phyloP scores from a whole-genome alignment of 495 filamentous ascomycete species.

The Pyronema domesticum region DNA sequence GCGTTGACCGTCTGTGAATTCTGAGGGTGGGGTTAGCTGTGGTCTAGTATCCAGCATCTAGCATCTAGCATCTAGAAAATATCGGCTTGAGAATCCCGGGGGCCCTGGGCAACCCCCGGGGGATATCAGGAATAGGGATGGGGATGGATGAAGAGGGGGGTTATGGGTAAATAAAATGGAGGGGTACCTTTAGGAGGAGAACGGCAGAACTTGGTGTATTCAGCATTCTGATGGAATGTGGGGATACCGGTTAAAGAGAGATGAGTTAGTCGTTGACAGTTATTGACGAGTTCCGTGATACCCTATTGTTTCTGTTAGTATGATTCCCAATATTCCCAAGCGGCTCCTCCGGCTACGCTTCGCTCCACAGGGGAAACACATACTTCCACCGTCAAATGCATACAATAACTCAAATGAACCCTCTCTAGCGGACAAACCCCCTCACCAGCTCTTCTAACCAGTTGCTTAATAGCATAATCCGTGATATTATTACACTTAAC shows the following conservation, averaged over 20 bases:
- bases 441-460: slow-evolving; percentile 32
- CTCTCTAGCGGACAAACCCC: slow-evolving; percentile 48
- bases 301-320: slow-evolving; percentile 40
- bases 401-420: slow-evolving; percentile 94
- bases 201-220: slow-evolving; percentile 67
- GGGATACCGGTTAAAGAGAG: slow-evolving; percentile 90
- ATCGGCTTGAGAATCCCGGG: too few relatives aligned
- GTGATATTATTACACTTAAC: slow-evolving; percentile 89
- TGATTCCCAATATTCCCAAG: slow-evolving; percentile 10
- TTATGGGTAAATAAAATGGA: too few relatives aligned
- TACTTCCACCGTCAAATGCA: slow-evolving; percentile 60
- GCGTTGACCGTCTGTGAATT: slow-evolving; percentile 90
- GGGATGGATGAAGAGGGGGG: too few relatives aligned
- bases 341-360: too few relatives aligned
- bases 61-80: too few relatives aligned
- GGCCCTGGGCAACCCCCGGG: too few relatives aligned
- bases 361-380: slow-evolving; percentile 24
- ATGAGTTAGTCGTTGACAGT: slow-evolving; percentile 83
- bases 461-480: slow-evolving; percentile 54
- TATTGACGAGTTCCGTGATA: slow-evolving; percentile 73
- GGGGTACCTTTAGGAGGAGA: slow-evolving; percentile 53
- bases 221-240: slow-evolving; percentile 55
- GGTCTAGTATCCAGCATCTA: too few relatives aligned
- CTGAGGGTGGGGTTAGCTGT: slow-evolving; percentile 32
- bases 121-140: too few relatives aligned